phyloP scores from a whole-genome alignment of 2,329 filamentous ascomycete species.

The Fusarium devonianum region DNA sequence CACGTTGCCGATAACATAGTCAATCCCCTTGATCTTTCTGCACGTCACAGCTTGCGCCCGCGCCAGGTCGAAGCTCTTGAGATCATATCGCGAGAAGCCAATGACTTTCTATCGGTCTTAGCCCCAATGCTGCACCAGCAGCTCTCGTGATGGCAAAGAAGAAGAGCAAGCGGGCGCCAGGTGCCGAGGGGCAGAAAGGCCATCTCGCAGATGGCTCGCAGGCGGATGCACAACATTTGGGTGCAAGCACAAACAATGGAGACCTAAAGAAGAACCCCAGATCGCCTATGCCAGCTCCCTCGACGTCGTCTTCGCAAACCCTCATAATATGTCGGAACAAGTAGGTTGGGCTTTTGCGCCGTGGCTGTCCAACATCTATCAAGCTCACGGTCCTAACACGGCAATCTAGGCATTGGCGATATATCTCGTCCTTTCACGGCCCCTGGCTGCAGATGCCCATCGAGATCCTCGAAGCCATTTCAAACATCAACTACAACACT shows the following conservation, averaged over 20 bases:
- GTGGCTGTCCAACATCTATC: not conserved
- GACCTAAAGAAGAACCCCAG: conserved; percentile 24
- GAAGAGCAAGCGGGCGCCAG: conserved; percentile 60
- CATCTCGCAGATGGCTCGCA: conserved; percentile 12
- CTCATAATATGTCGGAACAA: conserved; percentile 66
- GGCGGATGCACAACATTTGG: conserved; percentile 15
- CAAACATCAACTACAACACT: conserved; percentile 80
- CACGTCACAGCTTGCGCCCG: conserved; percentile 8
- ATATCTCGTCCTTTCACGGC: conserved; percentile 84
- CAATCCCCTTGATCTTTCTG: conserved; percentile 14
- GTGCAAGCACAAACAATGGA: conserved; percentile 8
- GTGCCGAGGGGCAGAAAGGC: conserved; percentile 25
- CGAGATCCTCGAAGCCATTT: conserved; percentile 80
- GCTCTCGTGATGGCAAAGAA: conserved; percentile 53
- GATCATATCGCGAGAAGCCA: not conserved
- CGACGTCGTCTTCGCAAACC: conserved; percentile 19
- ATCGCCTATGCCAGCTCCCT: conserved; percentile 10
- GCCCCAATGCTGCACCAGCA: conserved; percentile 5
- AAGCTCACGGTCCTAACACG: conserved; percentile 18
- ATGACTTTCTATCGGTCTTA: conserved; percentile 4
- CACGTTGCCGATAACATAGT: conserved; percentile 25
- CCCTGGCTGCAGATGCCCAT: conserved; percentile 82
- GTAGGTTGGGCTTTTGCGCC: conserved; percentile 55
- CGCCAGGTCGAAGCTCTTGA: not conserved
- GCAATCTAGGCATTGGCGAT: conserved; percentile 75